phyloP scores from a whole-genome alignment of 202 grass and related monocot species.

The Carex arenaria region DNA sequence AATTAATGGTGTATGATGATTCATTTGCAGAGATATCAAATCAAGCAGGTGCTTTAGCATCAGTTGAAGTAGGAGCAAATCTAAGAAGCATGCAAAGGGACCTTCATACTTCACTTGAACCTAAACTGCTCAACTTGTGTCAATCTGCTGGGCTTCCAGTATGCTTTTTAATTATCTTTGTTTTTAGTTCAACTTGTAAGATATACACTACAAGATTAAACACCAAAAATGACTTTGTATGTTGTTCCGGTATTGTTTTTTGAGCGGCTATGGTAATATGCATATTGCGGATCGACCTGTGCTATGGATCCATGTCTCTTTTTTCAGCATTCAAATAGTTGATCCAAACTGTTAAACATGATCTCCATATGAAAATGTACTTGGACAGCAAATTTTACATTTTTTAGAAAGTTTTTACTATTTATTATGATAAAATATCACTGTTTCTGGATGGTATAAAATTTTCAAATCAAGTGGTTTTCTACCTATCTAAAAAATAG shows the following conservation, averaged over 20 bases:
- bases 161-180: constrained; percentile 22
- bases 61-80: constrained; percentile 46
- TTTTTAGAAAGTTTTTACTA: too few relatives aligned
- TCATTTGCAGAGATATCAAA: constrained; percentile 41
- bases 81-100: constrained; percentile 50
- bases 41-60: constrained; percentile 35
- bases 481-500: neutral
- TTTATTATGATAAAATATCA: too few relatives aligned
- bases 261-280: too few relatives aligned
- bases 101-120: constrained; percentile 60
- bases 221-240: neutral
- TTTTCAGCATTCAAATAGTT: too few relatives aligned
- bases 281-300: too few relatives aligned
- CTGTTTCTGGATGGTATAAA: too few relatives aligned
- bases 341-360: too few relatives aligned
- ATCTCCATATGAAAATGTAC: too few relatives aligned
- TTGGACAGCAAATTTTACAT: too few relatives aligned
- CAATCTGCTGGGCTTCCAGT: constrained; percentile 65
- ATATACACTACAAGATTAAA: neutral
- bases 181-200: neutral
- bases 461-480: too few relatives aligned
- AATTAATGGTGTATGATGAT: constrained; percentile 31
- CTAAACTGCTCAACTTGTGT: constrained; percentile 62
- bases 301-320: too few relatives aligned
- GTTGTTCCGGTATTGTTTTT: too few relatives aligned